Percentiles rank a stretch among this genome's conserved stretches.
These are phyloP conservation scores for Alternaria triticina DNA, from an alignment of 2,329 filamentous ascomycete species.

Conservation along the genomic window DNA sequence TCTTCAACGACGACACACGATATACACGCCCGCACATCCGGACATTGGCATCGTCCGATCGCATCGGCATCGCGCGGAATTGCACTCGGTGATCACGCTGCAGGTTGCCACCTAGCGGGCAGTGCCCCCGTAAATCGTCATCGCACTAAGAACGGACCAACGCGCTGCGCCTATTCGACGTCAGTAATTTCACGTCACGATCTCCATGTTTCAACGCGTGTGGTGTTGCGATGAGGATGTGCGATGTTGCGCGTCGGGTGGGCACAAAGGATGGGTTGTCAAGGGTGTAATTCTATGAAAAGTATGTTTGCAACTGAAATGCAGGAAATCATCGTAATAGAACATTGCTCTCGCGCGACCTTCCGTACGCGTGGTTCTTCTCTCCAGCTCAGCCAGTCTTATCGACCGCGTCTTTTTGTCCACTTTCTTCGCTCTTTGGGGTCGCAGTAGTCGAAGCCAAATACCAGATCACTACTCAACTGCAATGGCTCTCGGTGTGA, in stretches of 20 bases:
- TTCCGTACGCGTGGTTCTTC: neutral
- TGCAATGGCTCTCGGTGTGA: neutral
- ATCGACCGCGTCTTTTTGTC: neutral
- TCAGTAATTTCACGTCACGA: neutral
- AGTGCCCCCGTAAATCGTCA: conserved; percentile 2
- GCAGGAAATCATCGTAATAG: neutral
- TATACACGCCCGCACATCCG: neutral
- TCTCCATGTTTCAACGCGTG: neutral
- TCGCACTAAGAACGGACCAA: conserved; percentile 1
- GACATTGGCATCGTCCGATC: neutral
- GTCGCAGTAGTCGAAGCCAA: neutral
- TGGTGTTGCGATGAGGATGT: neutral
- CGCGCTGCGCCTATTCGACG: neutral
- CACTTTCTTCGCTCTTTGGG: neutral
- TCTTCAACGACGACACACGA: neutral
- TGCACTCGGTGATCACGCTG: conserved; percentile 2
- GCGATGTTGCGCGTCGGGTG: neutral
- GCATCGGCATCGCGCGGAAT: neutral
- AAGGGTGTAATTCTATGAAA: neutral
- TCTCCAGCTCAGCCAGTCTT: neutral
- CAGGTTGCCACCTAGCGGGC: conserved; percentile 7
- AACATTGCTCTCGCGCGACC: neutral
- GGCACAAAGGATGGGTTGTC: neutral
- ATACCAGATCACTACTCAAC: neutral
- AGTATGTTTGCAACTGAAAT: neutral